phyloP scores from a whole-genome alignment of 129 eudicot genomes.

The Flaveria ramosissima region DNA sequence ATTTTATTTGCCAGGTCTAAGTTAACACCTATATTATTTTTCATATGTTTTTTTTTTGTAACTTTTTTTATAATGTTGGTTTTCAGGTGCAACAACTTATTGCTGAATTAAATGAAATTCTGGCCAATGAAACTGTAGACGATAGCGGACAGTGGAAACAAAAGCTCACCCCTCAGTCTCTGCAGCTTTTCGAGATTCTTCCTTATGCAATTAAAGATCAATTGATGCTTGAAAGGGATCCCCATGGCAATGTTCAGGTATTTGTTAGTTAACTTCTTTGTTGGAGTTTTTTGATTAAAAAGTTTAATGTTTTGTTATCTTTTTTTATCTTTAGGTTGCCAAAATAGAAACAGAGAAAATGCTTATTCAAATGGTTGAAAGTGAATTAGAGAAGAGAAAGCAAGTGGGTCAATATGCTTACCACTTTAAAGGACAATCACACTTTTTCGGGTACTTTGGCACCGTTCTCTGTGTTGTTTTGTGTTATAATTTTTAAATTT shows the following conservation, averaged over 20 bases:
- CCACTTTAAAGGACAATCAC: constrained; percentile 84
- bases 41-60: background rate
- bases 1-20: background rate
- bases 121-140: constrained; percentile 73
- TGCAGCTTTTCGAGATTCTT: constrained; percentile 66
- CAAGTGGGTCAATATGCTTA: constrained; percentile 50
- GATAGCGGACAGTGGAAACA: constrained; percentile 77
- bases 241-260: constrained; percentile 95
- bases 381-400: constrained; percentile 80
- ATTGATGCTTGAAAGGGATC: constrained; percentile 92
- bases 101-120: constrained; percentile 80
- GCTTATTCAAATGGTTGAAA: constrained; percentile 99
- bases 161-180: constrained; percentile 59
- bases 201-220: constrained; percentile 88
- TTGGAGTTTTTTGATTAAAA: background rate
- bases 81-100: constrained; percentile 91
- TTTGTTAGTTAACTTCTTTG: constrained; percentile 38
- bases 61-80: background rate
- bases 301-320: background rate
- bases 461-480: background rate
- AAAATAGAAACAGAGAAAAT: constrained; percentile 98
- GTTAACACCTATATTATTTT: background rate
- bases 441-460: constrained; percentile 81
- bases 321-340: constrained; percentile 62
- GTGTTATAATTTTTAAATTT: background rate